Evolutionary conservation across 805 yeast genomes (phyloP), one percentile per base, ranked within the genome.

Genomic region (Metschnikowia proteae): DNA sequence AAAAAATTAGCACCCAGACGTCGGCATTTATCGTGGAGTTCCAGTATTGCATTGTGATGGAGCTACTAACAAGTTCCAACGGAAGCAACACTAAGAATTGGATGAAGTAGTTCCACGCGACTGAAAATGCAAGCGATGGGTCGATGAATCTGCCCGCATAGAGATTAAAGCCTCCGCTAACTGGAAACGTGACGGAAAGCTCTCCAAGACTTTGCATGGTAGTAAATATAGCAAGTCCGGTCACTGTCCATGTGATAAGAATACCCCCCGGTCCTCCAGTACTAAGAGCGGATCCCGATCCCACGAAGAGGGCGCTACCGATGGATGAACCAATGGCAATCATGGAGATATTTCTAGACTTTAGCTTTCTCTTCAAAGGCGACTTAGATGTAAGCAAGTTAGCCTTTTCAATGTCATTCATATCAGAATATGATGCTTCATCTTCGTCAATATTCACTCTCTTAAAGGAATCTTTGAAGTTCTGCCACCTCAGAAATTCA

Each of bases 251-350:
- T 3, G 88, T 80, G 46, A 86, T 76, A 37, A 87, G 72, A 42
- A 79, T 72, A 49, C 81, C 71, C 31, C 76, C 85, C 2, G 84
- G 92, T 7, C 95, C 95, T 13, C 87, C 89, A 17, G 75, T 64
- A 9, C 74, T 71, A 38, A 86, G 71, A 3, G 91, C 82, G n/a
- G 81, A 68, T 43, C 90, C 89, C 1, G 90, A 84, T 59, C 90
- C 88, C 56, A 87, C 83, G 51, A 87, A 70, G 46, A 87, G 73
- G 60, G 91, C 95, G 3, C 92, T 84, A 49, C 92, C 94, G 32
- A 86, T 67, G 9, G 92, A 86, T 52, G 92, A 91, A 55, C 94
- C 94, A 53, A 88, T 80, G 53, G 94, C 86, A 60, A 84, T 81
- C 86, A 84, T 81, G 49, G 81, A 74, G 49, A 82, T 74, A 59